Percentiles rank a stretch among this genome's conserved stretches.
Conservation (phyloP, 164 flowering plant genomes). For the Warburgia ugandensis region DNA sequence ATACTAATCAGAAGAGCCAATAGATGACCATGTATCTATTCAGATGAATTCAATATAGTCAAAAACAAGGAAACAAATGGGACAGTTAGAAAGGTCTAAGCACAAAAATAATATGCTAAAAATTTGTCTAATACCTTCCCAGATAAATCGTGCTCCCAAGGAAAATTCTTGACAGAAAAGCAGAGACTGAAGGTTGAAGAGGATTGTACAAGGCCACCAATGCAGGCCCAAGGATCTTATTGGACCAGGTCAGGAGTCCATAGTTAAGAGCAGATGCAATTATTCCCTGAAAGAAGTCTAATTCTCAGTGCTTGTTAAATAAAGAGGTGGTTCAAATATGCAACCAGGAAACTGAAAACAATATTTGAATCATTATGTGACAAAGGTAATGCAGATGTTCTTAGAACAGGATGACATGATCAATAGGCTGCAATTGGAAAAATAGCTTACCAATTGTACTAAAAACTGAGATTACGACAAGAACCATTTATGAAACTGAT, state of each 20-base stretch:
- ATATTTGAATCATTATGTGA: neutral
- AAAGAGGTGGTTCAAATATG: neutral
- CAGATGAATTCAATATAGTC: no score
- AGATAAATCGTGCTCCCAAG: slow-evolving; percentile 88
- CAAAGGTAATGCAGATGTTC: neutral
- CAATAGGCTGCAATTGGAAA: neutral
- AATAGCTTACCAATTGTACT: neutral
- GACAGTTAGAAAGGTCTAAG: no score
- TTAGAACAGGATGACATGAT: neutral
- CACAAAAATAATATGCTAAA: no score
- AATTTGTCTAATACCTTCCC: slow-evolving; percentile 60
- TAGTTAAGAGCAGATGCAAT: slow-evolving; percentile 89
- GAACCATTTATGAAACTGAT: no score
- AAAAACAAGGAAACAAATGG: no score
- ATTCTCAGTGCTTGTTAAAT: no score
- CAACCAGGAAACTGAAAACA: neutral
- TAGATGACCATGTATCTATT: no score
- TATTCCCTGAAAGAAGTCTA: slow-evolving; percentile 49
- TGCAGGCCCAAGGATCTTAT: slow-evolving; percentile 87
- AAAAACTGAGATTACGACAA: no score
- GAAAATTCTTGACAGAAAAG: slow-evolving; percentile 78
- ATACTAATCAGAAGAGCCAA: no score
- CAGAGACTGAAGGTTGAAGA: slow-evolving; percentile 91
- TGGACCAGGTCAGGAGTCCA: slow-evolving; percentile 90
- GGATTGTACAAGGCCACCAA: slow-evolving; percentile 90